Conservation (phyloP, 208 protist genomes). For the Polymyxa betae region DNA sequence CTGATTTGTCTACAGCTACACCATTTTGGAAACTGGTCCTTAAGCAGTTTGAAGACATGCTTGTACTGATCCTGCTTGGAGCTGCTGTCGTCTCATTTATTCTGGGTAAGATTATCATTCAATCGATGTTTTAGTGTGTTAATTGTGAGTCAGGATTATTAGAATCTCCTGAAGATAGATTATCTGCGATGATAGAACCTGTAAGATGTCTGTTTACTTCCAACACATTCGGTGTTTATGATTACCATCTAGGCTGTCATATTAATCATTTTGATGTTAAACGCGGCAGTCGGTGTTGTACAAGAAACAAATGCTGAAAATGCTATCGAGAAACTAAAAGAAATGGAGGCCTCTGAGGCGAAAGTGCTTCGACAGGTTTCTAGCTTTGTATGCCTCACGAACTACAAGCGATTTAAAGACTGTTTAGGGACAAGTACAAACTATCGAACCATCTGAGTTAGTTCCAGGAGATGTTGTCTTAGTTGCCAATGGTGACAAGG, state of each 20-base stretch:
- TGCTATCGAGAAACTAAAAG: slow-evolving; percentile 78
- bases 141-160: slow-evolving; percentile 10
- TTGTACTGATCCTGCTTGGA: slow-evolving; percentile 73
- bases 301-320: slow-evolving; percentile 87
- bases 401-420: not conserved
- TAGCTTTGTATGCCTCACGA: slow-evolving; percentile 51
- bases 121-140: not conserved
- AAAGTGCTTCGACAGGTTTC: slow-evolving; percentile 73
- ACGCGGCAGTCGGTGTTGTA: slow-evolving; percentile 87
- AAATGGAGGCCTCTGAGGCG: slow-evolving; percentile 66
- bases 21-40: slow-evolving; percentile 72
- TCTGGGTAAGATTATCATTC: slow-evolving; percentile 51
- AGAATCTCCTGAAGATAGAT: slow-evolving; percentile 62
- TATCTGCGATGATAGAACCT: slow-evolving; percentile 82
- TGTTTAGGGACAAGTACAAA: slow-evolving; percentile 53
- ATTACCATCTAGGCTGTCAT: slow-evolving; percentile 85
- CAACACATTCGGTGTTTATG: slow-evolving; percentile 87
- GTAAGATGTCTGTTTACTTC: slow-evolving; percentile 65
- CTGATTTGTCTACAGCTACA: slow-evolving; percentile 8
- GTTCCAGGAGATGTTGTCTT: slow-evolving; percentile 92
- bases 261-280: slow-evolving; percentile 88
- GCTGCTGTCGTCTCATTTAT: slow-evolving; percentile 72
- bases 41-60: slow-evolving; percentile 73
- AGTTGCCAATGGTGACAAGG: slow-evolving; percentile 86
- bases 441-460: slow-evolving; percentile 79